Evolutionary conservation across 108 stramenopile genomes (phyloP).

Genomic region (Epithemia pelagica): DNA sequence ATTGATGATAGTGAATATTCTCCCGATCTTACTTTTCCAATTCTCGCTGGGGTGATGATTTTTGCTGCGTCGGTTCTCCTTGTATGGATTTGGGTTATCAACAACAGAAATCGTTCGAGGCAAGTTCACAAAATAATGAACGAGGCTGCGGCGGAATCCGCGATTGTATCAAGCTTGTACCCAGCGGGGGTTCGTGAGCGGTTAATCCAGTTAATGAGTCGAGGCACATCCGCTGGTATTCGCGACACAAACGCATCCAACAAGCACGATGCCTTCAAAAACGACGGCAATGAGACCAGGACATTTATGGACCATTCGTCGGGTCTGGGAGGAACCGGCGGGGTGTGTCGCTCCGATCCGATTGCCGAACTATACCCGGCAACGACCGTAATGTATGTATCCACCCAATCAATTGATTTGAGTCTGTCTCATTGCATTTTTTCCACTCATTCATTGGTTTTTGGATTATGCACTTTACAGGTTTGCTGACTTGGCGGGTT

Average conservation of each 20-base stretch:
- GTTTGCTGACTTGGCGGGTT: constrained; percentile 12
- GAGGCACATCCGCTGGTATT: too few relatives aligned
- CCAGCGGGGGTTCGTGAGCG: background rate
- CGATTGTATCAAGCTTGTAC: constrained; percentile 1
- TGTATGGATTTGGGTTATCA: constrained; percentile 1
- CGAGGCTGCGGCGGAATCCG: constrained; percentile 2
- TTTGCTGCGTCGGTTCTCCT: constrained; percentile 4
- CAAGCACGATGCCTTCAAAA: too few relatives aligned
- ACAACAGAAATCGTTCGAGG: background rate
- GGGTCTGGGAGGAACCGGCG: too few relatives aligned
- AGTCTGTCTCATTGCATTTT: background rate
- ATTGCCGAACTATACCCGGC: constrained; percentile 1
- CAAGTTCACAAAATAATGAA: background rate
- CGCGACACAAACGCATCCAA: too few relatives aligned
- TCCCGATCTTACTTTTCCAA: background rate
- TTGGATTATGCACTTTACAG: background rate
- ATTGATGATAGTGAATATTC: background rate
- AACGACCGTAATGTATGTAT: background rate
- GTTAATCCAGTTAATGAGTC: background rate
- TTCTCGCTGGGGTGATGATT: constrained; percentile 5
- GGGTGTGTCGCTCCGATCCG: too few relatives aligned
- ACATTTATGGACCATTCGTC: too few relatives aligned
- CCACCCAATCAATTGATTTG: background rate
- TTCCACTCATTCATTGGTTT: background rate
- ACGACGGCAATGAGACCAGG: too few relatives aligned